Conservation (phyloP, 2,329 filamentous ascomycete species). For the Ascochyta fabae region DNA sequence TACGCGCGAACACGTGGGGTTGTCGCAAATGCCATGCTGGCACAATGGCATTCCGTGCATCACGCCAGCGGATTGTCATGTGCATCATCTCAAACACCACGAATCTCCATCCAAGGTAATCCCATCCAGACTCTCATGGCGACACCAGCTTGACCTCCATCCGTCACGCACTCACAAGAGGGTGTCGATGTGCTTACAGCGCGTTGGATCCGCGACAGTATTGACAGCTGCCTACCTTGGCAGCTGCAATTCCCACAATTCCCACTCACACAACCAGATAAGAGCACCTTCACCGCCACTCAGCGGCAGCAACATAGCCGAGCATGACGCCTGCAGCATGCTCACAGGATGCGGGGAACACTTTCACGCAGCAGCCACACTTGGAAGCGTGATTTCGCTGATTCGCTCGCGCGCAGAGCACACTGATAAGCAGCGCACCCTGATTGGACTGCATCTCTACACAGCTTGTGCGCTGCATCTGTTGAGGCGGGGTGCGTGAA, state of each 20-base stretch:
- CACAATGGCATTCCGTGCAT: conserved; percentile 13
- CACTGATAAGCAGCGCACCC: conserved; percentile 13
- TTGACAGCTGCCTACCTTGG: conserved; percentile 14
- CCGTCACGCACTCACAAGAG: background rate
- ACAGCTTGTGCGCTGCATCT: conserved; percentile 13
- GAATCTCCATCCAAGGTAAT: background rate
- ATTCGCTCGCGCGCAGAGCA: conserved; percentile 7
- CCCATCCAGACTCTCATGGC: background rate
- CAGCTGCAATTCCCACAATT: conserved; percentile 12
- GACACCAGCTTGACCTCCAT: background rate
- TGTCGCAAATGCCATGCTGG: conserved; percentile 10
- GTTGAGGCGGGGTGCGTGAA: conserved; percentile 20
- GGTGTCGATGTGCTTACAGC: conserved; percentile 4
- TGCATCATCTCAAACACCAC: conserved; percentile 14
- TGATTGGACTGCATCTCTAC: conserved; percentile 4
- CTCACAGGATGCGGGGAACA: conserved; percentile 10
- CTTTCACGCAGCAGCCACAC: conserved; percentile 8
- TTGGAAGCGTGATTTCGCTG: conserved; percentile 2
- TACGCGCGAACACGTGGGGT: conserved; percentile 20
- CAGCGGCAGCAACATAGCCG: conserved; percentile 13
- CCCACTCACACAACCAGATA: conserved; percentile 10
- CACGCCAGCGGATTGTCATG: conserved; percentile 11
- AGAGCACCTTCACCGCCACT: conserved; percentile 18
- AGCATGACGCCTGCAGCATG: background rate
- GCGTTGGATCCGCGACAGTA: conserved; percentile 1